Base-by-base conservation (phyloP, 495 filamentous ascomycete genomes). In the Cudoniella acicularis region DNA sequence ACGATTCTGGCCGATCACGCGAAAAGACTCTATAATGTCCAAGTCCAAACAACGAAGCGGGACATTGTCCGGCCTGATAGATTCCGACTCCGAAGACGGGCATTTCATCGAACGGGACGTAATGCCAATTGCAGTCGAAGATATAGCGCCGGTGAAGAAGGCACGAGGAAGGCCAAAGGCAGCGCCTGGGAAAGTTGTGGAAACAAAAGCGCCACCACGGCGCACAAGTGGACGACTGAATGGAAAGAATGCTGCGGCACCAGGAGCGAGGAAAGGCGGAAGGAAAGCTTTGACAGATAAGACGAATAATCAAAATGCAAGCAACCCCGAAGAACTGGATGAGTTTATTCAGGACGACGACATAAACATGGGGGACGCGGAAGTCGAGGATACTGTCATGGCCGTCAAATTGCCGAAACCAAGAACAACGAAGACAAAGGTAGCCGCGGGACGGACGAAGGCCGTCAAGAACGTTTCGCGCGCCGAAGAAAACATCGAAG, bases 11-110 rank as follows among this genome's bases (percentile, higher is more conserved):
- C n/a, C n/a, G n/a, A n/a, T n/a, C n/a, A n/a, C n/a, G n/a, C n/a
- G n/a, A n/a, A n/a, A n/a, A n/a, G n/a, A n/a, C n/a, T n/a, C n/a
- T n/a, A n/a, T n/a, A 48, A 86, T 86, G 83, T 75, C 83, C 22
- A 60, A 83, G 80, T 62, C 69, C 72, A 53, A 83, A 77, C 59
- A 72, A 72, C n/a, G 42, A 13, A 59, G 76, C 22, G 71, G 79
- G 25, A 82, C 79, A 30, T 64, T 89, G 22, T 80, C 86, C 59
- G 80, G 76, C n/a, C 73, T 87, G 48, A 75, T 86, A 36, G 87
- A 84, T 58, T 88, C 84, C 41, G 86, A 88, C 53, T 82, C 84
- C 61, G 87, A 91, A 49, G 84, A 87, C 70, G 74, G 77, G 25
- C 68, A 69, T 21, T 64, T 69, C 21, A 43, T 61, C 27, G 55